These are phyloP conservation scores for Flammula alnicola DNA, from an alignment of 1,284 basidiomycete genomes.

Conservation along the genomic window DNA sequence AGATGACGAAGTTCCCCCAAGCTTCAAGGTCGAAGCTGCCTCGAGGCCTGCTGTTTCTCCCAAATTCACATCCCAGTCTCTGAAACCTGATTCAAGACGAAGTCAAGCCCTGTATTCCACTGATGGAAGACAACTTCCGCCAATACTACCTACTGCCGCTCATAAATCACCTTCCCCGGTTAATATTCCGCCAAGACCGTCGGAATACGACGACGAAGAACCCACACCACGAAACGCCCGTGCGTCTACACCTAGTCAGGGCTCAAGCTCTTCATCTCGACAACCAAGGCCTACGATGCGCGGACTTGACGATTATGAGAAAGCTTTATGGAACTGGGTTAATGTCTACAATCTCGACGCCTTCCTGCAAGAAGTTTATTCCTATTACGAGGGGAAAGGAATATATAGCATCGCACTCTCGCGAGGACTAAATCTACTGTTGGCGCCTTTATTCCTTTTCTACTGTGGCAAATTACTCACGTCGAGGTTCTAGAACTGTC, in stretches of 20 bases:
- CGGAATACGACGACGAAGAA: conserved; percentile 53
- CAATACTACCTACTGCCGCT: conserved; percentile 40
- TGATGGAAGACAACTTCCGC: conserved; percentile 46
- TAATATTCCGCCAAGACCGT: conserved; percentile 70
- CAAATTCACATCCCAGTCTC: conserved; percentile 33
- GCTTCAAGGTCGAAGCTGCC: conserved; percentile 78
- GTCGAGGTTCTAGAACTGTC: conserved; percentile 68
- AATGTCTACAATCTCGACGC: conserved; percentile 97
- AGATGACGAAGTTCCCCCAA: conserved; percentile 82
- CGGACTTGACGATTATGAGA: conserved; percentile 84
- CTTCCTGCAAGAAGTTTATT: conserved; percentile 94
- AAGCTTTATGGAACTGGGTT: conserved; percentile 97
- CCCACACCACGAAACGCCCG: conserved; percentile 27
- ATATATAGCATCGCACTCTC: conserved; percentile 93
- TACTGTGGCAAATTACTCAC: conserved; percentile 24
- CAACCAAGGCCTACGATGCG: conserved; percentile 55
- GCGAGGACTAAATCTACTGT: conserved; percentile 91
- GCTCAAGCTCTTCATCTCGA: conserved; percentile 26
- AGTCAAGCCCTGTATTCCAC: conserved; percentile 53
- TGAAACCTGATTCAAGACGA: conserved; percentile 39
- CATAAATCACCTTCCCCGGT: conserved; percentile 33
- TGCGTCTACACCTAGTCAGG: conserved; percentile 13
- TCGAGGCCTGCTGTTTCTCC: conserved; percentile 33
- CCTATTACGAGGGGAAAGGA: conserved; percentile 96
- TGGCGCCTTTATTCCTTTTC: conserved; percentile 41